Conservation (phyloP, 106 monocot genomes). For the Dendrobium nobile region DNA sequence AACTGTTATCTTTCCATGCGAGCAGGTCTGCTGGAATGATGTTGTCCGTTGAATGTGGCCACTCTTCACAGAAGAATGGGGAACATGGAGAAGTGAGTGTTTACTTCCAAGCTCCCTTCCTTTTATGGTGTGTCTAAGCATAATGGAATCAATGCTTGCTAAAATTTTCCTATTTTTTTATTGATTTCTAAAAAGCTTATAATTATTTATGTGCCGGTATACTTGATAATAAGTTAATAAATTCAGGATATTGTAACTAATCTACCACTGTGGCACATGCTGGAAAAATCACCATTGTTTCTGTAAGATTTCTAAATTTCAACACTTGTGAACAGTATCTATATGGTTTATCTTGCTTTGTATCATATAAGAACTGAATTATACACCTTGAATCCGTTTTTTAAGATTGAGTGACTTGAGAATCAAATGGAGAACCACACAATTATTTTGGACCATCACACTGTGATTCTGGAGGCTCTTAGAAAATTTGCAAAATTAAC, state of each 20-base stretch:
- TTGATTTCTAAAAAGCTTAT: neutral
- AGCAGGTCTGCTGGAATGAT: conserved; percentile 85
- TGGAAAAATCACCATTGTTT: conserved; percentile 49
- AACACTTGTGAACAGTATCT: neutral
- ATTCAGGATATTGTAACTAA: conserved; percentile 87
- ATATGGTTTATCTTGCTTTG: neutral
- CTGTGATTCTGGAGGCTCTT: no score
- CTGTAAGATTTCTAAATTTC: conserved; percentile 62
- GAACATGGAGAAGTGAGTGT: conserved; percentile 78
- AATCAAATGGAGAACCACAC: no score
- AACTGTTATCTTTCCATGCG: neutral
- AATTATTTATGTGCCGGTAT: neutral
- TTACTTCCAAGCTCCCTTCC: conserved; percentile 64
- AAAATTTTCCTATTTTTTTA: neutral
- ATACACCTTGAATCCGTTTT: neutral
- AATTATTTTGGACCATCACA: no score
- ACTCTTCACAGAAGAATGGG: conserved; percentile 89
- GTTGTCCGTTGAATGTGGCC: conserved; percentile 97
- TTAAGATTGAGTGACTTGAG: neutral
- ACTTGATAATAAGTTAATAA: conserved; percentile 7
- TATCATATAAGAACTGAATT: neutral
- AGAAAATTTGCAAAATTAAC: no score
- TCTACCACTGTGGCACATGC: conserved; percentile 61
- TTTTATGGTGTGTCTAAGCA: conserved; percentile 42
- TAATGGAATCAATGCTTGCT: neutral